These are phyloP conservation scores for Candida golubevii DNA, from an alignment of 805 yeast species.

Conservation along the genomic window DNA sequence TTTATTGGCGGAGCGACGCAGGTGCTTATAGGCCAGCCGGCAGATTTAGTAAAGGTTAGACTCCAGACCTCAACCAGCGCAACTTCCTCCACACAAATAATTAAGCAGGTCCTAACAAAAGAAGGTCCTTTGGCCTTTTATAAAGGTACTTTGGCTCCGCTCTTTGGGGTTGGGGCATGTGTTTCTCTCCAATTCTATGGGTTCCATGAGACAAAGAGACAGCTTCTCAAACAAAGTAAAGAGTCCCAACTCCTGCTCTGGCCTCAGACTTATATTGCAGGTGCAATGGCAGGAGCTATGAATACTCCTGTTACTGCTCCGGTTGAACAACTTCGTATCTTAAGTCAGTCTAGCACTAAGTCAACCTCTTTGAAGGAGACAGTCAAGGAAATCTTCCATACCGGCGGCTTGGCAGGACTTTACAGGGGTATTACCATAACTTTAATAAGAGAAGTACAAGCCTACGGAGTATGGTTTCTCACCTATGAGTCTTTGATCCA, in stretches of 20 bases:
- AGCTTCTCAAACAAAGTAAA: constrained; percentile 33
- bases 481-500: constrained; percentile 56
- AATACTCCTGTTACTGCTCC: constrained; percentile 61
- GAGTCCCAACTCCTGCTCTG: constrained; percentile 38
- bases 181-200: constrained; percentile 69
- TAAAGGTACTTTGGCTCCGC: constrained; percentile 43
- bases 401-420: constrained; percentile 47
- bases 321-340: constrained; percentile 61
- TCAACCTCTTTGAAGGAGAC: constrained; percentile 28
- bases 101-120: constrained; percentile 33
- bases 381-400: constrained; percentile 37
- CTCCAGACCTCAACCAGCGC: constrained; percentile 34
- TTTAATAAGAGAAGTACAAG: constrained; percentile 57
- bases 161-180: constrained; percentile 49
- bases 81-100: constrained; percentile 29
- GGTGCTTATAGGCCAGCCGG: constrained; percentile 45
- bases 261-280: constrained; percentile 58
- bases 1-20: constrained; percentile 46
- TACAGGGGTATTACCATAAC: constrained; percentile 56
- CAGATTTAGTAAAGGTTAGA: constrained; percentile 41
- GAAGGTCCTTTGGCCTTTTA: constrained; percentile 43
- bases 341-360: constrained; percentile 49
- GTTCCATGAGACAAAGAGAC: constrained; percentile 65
- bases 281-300: constrained; percentile 64
- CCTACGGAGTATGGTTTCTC: constrained; percentile 72